Conservation (phyloP, 768 basidiomycete genomes). For the Hericium coralloides region DNA sequence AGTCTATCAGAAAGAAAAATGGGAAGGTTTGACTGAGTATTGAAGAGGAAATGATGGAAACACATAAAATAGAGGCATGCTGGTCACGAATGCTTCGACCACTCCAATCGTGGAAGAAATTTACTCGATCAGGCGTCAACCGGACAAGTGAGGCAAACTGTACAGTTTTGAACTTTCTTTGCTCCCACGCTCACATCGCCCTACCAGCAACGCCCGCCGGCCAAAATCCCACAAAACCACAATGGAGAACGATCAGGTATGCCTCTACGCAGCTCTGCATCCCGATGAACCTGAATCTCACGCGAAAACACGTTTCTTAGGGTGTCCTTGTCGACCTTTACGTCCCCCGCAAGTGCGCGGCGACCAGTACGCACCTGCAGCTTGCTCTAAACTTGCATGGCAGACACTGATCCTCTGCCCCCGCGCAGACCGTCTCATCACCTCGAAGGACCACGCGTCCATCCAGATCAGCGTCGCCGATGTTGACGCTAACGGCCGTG, state of each 20-base stretch:
- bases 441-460: slow-evolving; percentile 97
- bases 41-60: no score
- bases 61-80: no score
- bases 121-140: background rate
- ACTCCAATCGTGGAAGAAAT: background rate
- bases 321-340: slow-evolving; percentile 99
- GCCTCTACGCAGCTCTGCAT: slow-evolving; percentile 16
- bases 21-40: no score
- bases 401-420: no score
- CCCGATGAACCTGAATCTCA: background rate
- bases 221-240: slow-evolving; percentile 14
- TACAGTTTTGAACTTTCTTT: slow-evolving; percentile 8
- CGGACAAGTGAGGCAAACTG: slow-evolving; percentile 6
- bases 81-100: background rate
- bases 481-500: slow-evolving; percentile 84
- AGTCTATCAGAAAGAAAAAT: no score
- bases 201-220: background rate
- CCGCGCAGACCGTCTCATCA: slow-evolving; percentile 85
- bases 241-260: slow-evolving; percentile 91
- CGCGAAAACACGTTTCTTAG: slow-evolving; percentile 28
- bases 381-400: background rate
- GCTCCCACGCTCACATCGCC: slow-evolving; percentile 1
- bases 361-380: slow-evolving; percentile 69
- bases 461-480: slow-evolving; percentile 94
- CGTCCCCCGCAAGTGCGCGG: slow-evolving; percentile 98